phyloP scores from a whole-genome alignment of 257 asterid genomes.

The Verbena officinalis region DNA sequence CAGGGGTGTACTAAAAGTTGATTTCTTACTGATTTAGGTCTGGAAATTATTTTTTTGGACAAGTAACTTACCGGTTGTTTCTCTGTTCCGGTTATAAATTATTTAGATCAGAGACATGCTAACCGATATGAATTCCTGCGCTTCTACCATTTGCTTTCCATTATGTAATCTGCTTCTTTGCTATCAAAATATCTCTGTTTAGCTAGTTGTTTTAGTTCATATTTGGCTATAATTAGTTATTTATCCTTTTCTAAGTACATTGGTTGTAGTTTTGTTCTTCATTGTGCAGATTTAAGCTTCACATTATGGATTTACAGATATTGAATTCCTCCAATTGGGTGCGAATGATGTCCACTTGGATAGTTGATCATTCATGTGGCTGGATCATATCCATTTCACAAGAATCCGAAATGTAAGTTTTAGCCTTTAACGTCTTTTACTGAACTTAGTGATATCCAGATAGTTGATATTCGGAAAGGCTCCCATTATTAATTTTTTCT shows the following conservation, averaged over 20 bases:
- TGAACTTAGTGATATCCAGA: background rate
- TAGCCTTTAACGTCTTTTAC: background rate
- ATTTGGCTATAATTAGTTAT: background rate
- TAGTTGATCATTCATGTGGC: constrained; percentile 9
- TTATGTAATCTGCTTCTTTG: background rate
- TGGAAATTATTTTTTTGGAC: background rate
- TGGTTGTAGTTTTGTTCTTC: background rate
- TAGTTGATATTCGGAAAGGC: background rate
- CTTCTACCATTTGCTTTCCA: constrained; percentile 1
- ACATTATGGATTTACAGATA: constrained; percentile 12
- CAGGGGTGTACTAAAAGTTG: constrained; percentile 4
- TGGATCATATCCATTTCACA: constrained; percentile 12
- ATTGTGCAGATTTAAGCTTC: constrained; percentile 16
- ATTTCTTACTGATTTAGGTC: constrained; percentile 8
- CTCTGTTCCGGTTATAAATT: constrained; percentile 4
- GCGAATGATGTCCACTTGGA: constrained; percentile 7
- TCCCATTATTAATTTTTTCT: background rate
- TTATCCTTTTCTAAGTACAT: background rate
- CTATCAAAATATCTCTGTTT: too few species aligned
- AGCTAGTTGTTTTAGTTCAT: constrained; percentile 6
- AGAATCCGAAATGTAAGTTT: constrained; percentile 27
- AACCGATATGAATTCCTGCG: background rate
- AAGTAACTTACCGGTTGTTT: background rate
- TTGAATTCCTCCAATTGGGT: background rate
- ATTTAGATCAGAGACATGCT: constrained; percentile 1